Conservation (phyloP, 805 yeast species). For the Spathaspora hagerdaliae region DNA sequence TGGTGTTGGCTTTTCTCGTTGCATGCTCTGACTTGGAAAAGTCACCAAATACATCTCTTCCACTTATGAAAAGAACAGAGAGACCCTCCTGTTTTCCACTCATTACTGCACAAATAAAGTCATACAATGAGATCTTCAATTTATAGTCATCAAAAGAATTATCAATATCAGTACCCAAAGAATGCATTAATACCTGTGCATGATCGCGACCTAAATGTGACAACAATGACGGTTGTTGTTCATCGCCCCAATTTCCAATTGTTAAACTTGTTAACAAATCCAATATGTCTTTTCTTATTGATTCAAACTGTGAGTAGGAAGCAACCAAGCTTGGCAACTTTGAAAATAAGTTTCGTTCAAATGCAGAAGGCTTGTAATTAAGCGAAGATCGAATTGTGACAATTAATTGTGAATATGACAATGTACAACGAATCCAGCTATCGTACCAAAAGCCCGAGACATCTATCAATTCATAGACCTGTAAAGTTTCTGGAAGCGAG, state of each 20-base stretch:
- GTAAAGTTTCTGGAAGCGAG: slow-evolving; percentile 33
- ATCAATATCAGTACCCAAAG: slow-evolving; percentile 57
- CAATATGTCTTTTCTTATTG: slow-evolving; percentile 49
- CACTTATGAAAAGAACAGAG: slow-evolving; percentile 64
- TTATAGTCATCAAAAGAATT: slow-evolving; percentile 49
- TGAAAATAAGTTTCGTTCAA: slow-evolving; percentile 60
- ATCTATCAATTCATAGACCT: slow-evolving; percentile 38
- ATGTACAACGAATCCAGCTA: slow-evolving; percentile 46
- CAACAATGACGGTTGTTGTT: slow-evolving; percentile 67
- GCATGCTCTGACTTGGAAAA: slow-evolving; percentile 16
- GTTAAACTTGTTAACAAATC: slow-evolving; percentile 56
- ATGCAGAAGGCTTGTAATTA: slow-evolving; percentile 51
- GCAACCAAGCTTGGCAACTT: slow-evolving; percentile 54
- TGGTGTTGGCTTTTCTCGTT: slow-evolving; percentile 12
- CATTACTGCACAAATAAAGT: slow-evolving; percentile 64
- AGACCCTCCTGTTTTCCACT: slow-evolving; percentile 74
- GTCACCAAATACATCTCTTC: slow-evolving; percentile 46
- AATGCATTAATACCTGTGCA: slow-evolving; percentile 55
- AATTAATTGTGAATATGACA: slow-evolving; percentile 54
- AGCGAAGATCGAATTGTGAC: slow-evolving; percentile 52
- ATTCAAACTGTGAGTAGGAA: slow-evolving; percentile 48
- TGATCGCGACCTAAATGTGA: slow-evolving; percentile 73
- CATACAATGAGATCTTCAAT: slow-evolving; percentile 54
- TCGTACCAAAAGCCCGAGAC: slow-evolving; percentile 44
- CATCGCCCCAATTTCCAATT: slow-evolving; percentile 44